Percentiles rank a stretch among this genome's conserved stretches.
These are phyloP conservation scores for Cytauxzoon felis DNA, from an alignment of 169 alveolate species.

Conservation along the genomic window DNA sequence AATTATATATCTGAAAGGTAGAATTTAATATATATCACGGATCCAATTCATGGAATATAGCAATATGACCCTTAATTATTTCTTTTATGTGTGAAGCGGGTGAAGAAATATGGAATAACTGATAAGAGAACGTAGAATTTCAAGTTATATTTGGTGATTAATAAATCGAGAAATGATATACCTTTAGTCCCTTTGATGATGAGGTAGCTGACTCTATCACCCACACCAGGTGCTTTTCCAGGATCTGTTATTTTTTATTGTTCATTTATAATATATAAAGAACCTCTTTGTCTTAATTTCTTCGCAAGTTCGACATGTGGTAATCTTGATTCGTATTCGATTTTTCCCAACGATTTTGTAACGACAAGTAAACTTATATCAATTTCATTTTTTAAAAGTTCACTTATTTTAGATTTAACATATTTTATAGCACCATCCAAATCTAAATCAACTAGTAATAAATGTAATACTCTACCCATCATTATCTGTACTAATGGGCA, in stretches of 20 bases:
- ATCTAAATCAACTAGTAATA: constrained; percentile 87
- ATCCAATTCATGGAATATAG: not conserved
- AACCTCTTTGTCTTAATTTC: constrained; percentile 84
- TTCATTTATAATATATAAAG: not conserved
- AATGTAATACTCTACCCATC: constrained; percentile 87
- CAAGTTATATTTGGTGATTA: constrained; percentile 30
- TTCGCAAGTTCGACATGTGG: constrained; percentile 99
- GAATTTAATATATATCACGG: not conserved
- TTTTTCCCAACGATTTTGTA: constrained; percentile 92
- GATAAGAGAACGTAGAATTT: not conserved
- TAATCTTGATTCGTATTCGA: constrained; percentile 91
- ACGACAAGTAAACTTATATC: constrained; percentile 95
- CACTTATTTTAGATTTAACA: constrained; percentile 71
- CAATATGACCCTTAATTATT: not conserved
- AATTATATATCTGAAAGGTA: too few relatives aligned
- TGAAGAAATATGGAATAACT: constrained; percentile 3
- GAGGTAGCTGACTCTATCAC: constrained; percentile 97
- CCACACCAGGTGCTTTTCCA: constrained; percentile 95
- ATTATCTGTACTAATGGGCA: constrained; percentile 93
- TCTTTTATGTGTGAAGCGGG: not conserved
- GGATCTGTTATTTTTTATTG: constrained; percentile 81
- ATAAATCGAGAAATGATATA: constrained; percentile 10
- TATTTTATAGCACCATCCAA: constrained; percentile 88
- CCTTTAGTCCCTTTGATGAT: constrained; percentile 91
- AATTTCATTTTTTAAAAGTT: constrained; percentile 92